Evolutionary conservation across 176 grass and related monocot species (phyloP).

Genomic region (Aechmea fasciata): DNA sequence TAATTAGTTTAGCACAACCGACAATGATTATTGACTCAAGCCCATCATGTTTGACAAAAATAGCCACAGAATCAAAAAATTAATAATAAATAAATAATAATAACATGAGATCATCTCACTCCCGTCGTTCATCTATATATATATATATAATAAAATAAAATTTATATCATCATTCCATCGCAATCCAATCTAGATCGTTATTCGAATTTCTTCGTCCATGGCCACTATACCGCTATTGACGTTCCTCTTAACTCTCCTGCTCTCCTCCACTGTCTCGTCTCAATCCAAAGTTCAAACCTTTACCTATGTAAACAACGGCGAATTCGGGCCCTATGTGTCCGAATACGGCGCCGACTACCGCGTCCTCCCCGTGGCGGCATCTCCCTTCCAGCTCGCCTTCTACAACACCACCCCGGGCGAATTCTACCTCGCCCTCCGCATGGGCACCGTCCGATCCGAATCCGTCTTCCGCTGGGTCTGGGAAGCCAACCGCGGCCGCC

Average conservation of each 20-base stretch:
- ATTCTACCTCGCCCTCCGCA: constrained; percentile 40
- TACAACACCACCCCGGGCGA: constrained; percentile 23
- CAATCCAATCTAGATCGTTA: too few species aligned
- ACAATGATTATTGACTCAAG: too few species aligned
- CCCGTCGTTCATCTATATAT: too few species aligned
- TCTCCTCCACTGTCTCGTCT: neutral
- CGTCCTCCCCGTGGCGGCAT: constrained; percentile 18
- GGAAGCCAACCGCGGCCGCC: constrained; percentile 29
- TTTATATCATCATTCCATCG: neutral
- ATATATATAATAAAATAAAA: too few species aligned
- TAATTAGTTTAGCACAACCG: too few species aligned
- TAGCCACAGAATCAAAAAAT: too few species aligned
- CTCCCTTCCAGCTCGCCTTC: constrained; percentile 23
- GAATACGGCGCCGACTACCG: constrained; percentile 39
- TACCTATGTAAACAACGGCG: constrained; percentile 33
- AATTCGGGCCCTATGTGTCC: constrained; percentile 31
- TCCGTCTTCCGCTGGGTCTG: constrained; percentile 38
- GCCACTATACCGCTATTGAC: neutral
- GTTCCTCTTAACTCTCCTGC: neutral
- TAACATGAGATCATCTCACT: too few species aligned
- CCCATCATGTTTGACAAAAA: too few species aligned
- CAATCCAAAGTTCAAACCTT: constrained; percentile 31
- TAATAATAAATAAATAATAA: too few species aligned
- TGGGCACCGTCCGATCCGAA: constrained; percentile 32
- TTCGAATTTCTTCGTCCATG: neutral